These are phyloP conservation scores for Venturia effusa DNA, from an alignment of 2,329 filamentous ascomycete species.

Conservation along the genomic window DNA sequence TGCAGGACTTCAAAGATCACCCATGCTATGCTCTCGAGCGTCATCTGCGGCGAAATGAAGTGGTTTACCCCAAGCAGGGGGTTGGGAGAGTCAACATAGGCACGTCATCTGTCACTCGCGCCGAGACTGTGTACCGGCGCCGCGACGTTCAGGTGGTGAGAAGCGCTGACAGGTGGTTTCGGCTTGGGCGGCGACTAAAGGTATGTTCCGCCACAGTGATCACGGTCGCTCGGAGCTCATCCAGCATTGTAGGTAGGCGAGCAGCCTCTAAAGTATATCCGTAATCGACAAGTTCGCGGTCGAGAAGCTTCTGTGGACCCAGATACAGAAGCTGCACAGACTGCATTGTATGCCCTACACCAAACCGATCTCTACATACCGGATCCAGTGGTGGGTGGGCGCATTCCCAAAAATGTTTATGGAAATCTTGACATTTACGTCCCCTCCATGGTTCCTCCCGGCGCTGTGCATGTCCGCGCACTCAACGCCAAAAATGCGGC, in stretches of 20 bases:
- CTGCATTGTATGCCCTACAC: constrained; percentile 46
- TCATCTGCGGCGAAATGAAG: constrained; percentile 74
- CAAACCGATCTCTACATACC: constrained; percentile 64
- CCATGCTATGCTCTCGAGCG: constrained; percentile 59
- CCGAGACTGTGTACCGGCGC: constrained; percentile 75
- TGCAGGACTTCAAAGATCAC: constrained; percentile 31
- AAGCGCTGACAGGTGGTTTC: constrained; percentile 83
- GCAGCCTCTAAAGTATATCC: constrained; percentile 65
- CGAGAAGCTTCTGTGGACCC: constrained; percentile 18
- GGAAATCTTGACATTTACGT: constrained; percentile 55
- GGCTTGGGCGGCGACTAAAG: constrained; percentile 70
- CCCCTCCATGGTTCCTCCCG: constrained; percentile 51
- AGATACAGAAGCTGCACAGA: constrained; percentile 28
- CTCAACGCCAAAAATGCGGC: constrained; percentile 59
- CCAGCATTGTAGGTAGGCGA: constrained; percentile 36
- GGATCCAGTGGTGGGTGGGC: constrained; percentile 63
- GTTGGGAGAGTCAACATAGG: constrained; percentile 71
- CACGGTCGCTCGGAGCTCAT: neutral
- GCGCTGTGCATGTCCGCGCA: constrained; percentile 46
- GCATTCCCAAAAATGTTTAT: constrained; percentile 52
- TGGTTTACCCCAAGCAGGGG: constrained; percentile 59
- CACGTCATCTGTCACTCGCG: constrained; percentile 39
- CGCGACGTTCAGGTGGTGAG: constrained; percentile 68
- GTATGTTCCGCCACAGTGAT: constrained; percentile 12
- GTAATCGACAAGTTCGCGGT: constrained; percentile 18